Conservation (phyloP, 257 asterid species). For the Gardenia jasminoides region DNA sequence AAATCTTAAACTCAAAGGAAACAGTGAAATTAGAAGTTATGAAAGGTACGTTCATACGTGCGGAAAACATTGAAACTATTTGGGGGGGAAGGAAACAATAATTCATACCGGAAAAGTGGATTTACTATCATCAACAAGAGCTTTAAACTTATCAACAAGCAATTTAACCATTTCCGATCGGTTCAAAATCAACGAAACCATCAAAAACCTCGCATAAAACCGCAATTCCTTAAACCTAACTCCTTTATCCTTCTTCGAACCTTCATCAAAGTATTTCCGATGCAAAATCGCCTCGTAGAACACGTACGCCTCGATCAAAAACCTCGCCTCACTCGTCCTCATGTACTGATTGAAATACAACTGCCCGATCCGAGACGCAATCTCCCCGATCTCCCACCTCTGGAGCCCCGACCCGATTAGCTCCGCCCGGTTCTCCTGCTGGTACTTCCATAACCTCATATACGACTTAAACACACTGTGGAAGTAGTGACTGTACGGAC, state of each 20-base stretch:
- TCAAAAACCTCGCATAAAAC: conserved; percentile 86
- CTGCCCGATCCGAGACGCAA: conserved; percentile 97
- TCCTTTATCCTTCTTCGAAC: conserved; percentile 69
- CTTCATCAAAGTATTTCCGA: conserved; percentile 78
- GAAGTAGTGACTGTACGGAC: conserved; percentile 58
- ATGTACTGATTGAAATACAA: conserved; percentile 82
- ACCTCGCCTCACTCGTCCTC: conserved; percentile 93
- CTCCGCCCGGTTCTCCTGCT: conserved; percentile 78
- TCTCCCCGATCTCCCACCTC: conserved; percentile 98
- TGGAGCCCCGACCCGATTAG: conserved; percentile 73
- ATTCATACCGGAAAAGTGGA: conserved; percentile 70
- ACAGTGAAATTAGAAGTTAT: conserved; percentile 2
- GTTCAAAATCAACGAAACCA: conserved; percentile 79
- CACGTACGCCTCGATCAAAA: conserved; percentile 78
- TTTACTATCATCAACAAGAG: conserved; percentile 79
- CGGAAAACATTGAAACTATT: neutral
- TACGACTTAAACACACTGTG: conserved; percentile 89
- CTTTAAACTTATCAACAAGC: conserved; percentile 67
- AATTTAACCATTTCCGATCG: conserved; percentile 71
- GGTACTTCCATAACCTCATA: conserved; percentile 84
- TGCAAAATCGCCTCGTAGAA: conserved; percentile 88
- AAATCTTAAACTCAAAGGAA: neutral
- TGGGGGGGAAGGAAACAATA: neutral
- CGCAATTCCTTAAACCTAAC: conserved; percentile 93
- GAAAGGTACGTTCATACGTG: neutral